Percentiles rank a stretch among this genome's conserved stretches.
phyloP scores from a whole-genome alignment of 192 early-diverging fungal species.

The Backusella mclennaniae region DNA sequence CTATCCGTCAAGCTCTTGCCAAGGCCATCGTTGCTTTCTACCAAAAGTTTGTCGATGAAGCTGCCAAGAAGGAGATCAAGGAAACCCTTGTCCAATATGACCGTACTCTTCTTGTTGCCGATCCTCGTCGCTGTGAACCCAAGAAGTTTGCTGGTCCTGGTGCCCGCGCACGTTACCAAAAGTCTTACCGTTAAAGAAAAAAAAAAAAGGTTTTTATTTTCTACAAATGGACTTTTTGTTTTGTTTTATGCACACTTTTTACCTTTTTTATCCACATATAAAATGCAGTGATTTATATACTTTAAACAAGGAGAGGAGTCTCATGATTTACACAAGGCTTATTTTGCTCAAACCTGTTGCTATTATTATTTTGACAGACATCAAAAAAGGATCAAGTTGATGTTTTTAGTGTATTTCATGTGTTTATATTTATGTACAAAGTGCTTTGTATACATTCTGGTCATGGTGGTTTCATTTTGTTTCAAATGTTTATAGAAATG shows the following conservation, averaged over 20 bases:
- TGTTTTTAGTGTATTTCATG: not conserved
- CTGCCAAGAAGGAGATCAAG: constrained; percentile 99
- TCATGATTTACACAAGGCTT: not conserved
- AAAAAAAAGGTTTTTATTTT: constrained; percentile 5
- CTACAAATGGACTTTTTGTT: not conserved
- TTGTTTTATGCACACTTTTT: constrained; percentile 2
- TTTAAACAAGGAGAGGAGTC: not conserved
- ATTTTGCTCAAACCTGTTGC: not conserved
- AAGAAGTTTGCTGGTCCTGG: constrained; percentile 99
- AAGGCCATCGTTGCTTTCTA: constrained; percentile 99
- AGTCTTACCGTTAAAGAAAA: constrained; percentile 81
- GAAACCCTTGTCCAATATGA: constrained; percentile 88
- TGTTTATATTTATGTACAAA: not conserved
- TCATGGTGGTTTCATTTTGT: constrained; percentile 1
- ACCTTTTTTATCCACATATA: not conserved
- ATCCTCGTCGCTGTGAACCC: constrained; percentile 98
- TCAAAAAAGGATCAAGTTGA: not conserved
- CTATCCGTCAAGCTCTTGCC: constrained; percentile 98
- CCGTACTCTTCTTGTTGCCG: constrained; percentile 97
- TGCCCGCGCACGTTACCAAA: constrained; percentile 95
- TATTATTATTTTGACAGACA: not conserved
- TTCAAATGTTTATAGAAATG: not conserved
- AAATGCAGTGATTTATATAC: constrained; percentile 7
- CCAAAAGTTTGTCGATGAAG: constrained; percentile 99
- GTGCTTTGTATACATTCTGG: not conserved